phyloP scores from a whole-genome alignment of 148 eudicot species.

The Persicaria maculosa region DNA sequence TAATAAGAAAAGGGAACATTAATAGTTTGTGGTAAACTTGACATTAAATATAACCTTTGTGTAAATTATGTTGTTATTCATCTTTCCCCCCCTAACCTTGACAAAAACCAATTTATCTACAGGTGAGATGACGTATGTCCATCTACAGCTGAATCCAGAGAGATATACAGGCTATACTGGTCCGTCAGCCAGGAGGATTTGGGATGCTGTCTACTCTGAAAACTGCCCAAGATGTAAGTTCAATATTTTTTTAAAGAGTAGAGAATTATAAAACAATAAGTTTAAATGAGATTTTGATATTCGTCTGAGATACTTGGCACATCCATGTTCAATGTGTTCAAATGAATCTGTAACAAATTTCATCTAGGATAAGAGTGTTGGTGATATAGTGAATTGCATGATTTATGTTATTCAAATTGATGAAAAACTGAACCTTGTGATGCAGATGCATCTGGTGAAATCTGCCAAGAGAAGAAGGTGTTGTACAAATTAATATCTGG shows the following conservation, averaged over 20 bases:
- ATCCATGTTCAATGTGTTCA: neutral
- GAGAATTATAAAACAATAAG: neutral
- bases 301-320: neutral
- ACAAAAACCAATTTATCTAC: conserved; percentile 20
- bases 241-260: neutral
- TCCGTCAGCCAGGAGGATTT: conserved; percentile 88
- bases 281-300: neutral
- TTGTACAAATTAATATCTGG: conserved; percentile 49
- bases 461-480: conserved; percentile 14
- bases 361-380: neutral
- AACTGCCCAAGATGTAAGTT: conserved; percentile 88
- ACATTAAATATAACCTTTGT: neutral
- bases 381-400: neutral
- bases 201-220: conserved; percentile 95
- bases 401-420: neutral
- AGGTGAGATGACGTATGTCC: conserved; percentile 97
- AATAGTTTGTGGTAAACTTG: neutral
- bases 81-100: neutral
- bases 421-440: neutral
- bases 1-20: neutral
- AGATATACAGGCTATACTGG: conserved; percentile 86
- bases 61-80: neutral
- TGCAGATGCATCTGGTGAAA: conserved; percentile 11
- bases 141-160: conserved; percentile 84
- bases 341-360: neutral